Percentiles rank a stretch among this genome's conserved stretches.
These are phyloP conservation scores for Alternaria consortialis DNA, from an alignment of 2,329 filamentous ascomycete species.

Conservation along the genomic window DNA sequence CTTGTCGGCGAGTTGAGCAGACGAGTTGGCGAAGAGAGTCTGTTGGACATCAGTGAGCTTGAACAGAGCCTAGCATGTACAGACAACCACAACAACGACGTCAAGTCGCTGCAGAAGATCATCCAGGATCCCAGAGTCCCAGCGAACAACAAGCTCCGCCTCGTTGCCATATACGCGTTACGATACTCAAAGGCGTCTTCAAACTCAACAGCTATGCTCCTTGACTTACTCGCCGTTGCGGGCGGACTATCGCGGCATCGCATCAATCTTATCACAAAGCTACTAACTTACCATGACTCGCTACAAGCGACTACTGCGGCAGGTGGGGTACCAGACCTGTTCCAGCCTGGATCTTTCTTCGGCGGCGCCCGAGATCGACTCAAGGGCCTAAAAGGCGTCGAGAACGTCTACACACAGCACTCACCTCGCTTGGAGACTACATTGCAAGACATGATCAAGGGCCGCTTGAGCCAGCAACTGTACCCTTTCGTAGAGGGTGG, in stretches of 20 bases:
- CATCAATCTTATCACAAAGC: constrained; percentile 80
- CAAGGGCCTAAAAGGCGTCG: constrained; percentile 94
- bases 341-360: constrained; percentile 88
- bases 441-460: constrained; percentile 92
- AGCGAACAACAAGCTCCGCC: constrained; percentile 81
- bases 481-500: constrained; percentile 95
- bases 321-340: constrained; percentile 88
- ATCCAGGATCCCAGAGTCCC: constrained; percentile 83
- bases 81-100: constrained; percentile 88
- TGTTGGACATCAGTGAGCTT: constrained; percentile 96
- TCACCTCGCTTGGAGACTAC: constrained; percentile 87
- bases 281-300: constrained; percentile 86
- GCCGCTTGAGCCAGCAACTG: constrained; percentile 81
- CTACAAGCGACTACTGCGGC: constrained; percentile 76
- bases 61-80: constrained; percentile 97
- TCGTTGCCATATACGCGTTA: constrained; percentile 93
- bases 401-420: constrained; percentile 99
- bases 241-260: constrained; percentile 80
- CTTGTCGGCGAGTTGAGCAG: constrained; percentile 92
- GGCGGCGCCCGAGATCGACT: constrained; percentile 86
- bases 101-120: constrained; percentile 90
- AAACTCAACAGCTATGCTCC: constrained; percentile 82
- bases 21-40: constrained; percentile 81
- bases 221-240: constrained; percentile 84
- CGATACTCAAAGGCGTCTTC: constrained; percentile 88